These are phyloP conservation scores for Suhomyces ambrosiae DNA, from an alignment of 1,139 yeast genomes.

Conservation along the genomic window DNA sequence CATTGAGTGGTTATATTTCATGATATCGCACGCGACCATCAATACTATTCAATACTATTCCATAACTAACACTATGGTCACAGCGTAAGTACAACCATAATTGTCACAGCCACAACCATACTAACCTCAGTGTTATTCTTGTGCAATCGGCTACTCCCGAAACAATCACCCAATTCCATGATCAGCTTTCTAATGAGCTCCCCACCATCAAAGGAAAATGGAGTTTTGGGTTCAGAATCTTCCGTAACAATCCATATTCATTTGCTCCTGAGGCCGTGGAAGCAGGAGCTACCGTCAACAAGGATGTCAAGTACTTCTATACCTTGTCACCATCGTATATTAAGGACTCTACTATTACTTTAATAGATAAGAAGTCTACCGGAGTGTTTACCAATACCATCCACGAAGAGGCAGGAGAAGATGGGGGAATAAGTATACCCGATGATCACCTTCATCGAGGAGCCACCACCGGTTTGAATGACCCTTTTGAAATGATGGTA, in stretches of 20 bases:
- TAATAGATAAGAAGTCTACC: slow-evolving; percentile 51
- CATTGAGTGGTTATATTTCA: too few relatives aligned
- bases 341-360: slow-evolving; percentile 49
- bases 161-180: slow-evolving; percentile 66
- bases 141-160: slow-evolving; percentile 63
- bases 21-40: too few relatives aligned
- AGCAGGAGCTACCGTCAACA: slow-evolving; percentile 22
- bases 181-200: slow-evolving; percentile 62
- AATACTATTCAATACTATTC: too few relatives aligned
- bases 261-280: slow-evolving; percentile 42
- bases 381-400: slow-evolving; percentile 47
- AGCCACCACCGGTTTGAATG: slow-evolving; percentile 52
- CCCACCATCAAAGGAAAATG: slow-evolving; percentile 63
- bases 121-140: slow-evolving; percentile 46
- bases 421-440: slow-evolving; percentile 32
- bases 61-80: too few relatives aligned
- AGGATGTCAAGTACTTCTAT: slow-evolving; percentile 53
- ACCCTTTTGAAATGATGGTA: slow-evolving; percentile 51
- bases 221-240: slow-evolving; percentile 65
- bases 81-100: slow-evolving; percentile 41
- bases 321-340: slow-evolving; percentile 59
- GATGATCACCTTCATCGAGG: slow-evolving; percentile 43
- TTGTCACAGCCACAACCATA: not conserved
- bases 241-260: slow-evolving; percentile 59
- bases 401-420: slow-evolving; percentile 37